phyloP scores from a whole-genome alignment of 2,329 filamentous ascomycete genomes.

The Trichoderma sp. region DNA sequence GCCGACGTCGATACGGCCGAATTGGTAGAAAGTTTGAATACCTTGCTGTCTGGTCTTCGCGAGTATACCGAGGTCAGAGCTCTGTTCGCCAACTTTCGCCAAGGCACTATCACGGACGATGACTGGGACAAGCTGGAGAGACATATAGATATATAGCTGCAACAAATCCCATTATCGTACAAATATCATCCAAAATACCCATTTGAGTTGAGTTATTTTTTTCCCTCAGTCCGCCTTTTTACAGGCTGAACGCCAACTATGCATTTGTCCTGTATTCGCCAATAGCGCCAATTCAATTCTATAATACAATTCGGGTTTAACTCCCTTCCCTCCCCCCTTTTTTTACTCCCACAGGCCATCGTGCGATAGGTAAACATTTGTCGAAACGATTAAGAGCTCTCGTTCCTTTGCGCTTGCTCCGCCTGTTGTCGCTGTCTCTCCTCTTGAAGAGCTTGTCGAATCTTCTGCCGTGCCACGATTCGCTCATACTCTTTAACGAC shows the following conservation, averaged over 20 bases:
- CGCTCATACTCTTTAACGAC: conserved; percentile 79
- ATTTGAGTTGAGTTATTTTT: conserved; percentile 10
- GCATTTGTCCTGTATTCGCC: conserved; percentile 20
- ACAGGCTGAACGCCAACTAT: conserved; percentile 25
- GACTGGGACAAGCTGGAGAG: conserved; percentile 56
- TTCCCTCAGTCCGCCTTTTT: background rate
- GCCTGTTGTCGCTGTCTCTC: conserved; percentile 38
- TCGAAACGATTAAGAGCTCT: conserved; percentile 27
- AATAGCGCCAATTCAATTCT: conserved; percentile 7
- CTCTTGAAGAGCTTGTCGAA: conserved; percentile 64
- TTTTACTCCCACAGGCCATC: background rate
- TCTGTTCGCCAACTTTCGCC: conserved; percentile 71
- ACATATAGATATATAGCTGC: conserved; percentile 51
- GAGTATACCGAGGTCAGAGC: conserved; percentile 75
- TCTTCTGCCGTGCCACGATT: conserved; percentile 65
- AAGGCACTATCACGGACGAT: conserved; percentile 54
- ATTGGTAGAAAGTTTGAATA: conserved; percentile 57
- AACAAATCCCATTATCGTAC: conserved; percentile 20
- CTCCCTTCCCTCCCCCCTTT: background rate
- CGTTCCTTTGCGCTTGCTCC: conserved; percentile 33
- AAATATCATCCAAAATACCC: conserved; percentile 11
- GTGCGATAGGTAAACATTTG: background rate
- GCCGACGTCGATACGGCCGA: conserved; percentile 61
- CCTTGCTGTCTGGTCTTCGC: conserved; percentile 61
- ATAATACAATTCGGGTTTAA: background rate